Base-by-base conservation (phyloP, 768 basidiomycete species). In the Hygrocybe punicea region DNA sequence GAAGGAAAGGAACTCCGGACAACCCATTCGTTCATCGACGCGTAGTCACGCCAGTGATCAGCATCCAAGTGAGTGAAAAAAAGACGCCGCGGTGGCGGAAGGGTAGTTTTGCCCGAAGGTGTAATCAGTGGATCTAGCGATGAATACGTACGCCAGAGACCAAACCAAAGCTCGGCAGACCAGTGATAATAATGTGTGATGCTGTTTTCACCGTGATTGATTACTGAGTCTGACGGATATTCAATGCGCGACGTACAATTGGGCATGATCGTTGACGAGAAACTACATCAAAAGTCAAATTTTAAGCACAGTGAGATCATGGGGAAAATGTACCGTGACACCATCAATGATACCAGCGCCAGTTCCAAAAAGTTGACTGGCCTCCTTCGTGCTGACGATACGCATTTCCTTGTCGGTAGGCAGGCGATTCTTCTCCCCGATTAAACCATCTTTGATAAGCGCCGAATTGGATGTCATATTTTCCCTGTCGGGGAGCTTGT, bases 161-260 rank as follows among this genome's bases (percentile, higher is more conserved):
- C 94, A 61, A 92, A 91, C 75, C 90, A 87, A 17, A 94, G 82
- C 67, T 98, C 94, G 4, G 94, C 93, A 33, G 88, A 84, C 84
- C 90, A 94, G 65, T 98, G 93, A 68, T 93, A 96, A 68, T 95
- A 96, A 71, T 96, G 93, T 1, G 88, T 89, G 55, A 96, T 81
- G 72, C 90, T 92, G 47, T 24, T 8, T 52, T 29, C 49, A 54
- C 11, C 19, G 19, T 51, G 52, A 21, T 25, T 29, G 8, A 42
- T 44, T 35, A 57, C 44, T 55, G 23, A 53, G 37, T 57, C 40
- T n/a, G 36, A 50, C 24, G 47, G 17, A n/a, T 21, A 21, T n/a
- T 1, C 56, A 52, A 25, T 35, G n/a, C 19, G 37, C 19, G 37
- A 76, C 85, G 57, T 67, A 90, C 88, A 84, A 97, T 78, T 97